Conservation (phyloP, 108 stramenopile genomes). For the Cyclostephanos tholiformis region DNA sequence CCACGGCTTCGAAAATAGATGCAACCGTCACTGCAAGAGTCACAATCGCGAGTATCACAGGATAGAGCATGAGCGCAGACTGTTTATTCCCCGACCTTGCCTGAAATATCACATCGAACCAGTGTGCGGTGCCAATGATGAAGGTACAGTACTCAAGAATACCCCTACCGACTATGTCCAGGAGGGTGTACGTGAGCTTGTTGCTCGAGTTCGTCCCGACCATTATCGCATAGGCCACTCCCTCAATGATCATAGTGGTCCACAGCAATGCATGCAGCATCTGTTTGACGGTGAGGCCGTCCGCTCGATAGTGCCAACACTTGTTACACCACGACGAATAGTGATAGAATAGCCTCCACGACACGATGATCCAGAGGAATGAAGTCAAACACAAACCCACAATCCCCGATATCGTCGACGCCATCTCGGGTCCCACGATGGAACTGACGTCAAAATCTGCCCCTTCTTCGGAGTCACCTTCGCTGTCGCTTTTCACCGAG, state of each 20-base stretch:
- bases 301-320: constrained; percentile 32
- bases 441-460: not conserved
- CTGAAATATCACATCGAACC: constrained; percentile 29
- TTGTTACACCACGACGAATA: constrained; percentile 33
- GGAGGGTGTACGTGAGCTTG: constrained; percentile 38
- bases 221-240: constrained; percentile 38
- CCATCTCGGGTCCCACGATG: not conserved
- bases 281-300: constrained; percentile 44
- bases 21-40: constrained; percentile 23
- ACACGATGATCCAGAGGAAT: constrained; percentile 30
- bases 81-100: constrained; percentile 41
- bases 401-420: constrained; percentile 17
- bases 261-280: constrained; percentile 34
- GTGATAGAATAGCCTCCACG: constrained; percentile 46
- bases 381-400: constrained; percentile 38
- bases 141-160: constrained; percentile 47
- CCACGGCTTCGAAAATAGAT: constrained; percentile 32
- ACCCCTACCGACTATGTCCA: constrained; percentile 53
- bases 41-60: constrained; percentile 24
- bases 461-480: not conserved
- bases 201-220: constrained; percentile 18
- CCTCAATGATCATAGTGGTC: constrained; percentile 39
- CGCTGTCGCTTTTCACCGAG: not conserved
- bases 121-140: constrained; percentile 36
- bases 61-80: constrained; percentile 26